These are phyloP conservation scores for Metschnikowia anglica DNA, from an alignment of 805 yeast genomes.

Conservation along the genomic window DNA sequence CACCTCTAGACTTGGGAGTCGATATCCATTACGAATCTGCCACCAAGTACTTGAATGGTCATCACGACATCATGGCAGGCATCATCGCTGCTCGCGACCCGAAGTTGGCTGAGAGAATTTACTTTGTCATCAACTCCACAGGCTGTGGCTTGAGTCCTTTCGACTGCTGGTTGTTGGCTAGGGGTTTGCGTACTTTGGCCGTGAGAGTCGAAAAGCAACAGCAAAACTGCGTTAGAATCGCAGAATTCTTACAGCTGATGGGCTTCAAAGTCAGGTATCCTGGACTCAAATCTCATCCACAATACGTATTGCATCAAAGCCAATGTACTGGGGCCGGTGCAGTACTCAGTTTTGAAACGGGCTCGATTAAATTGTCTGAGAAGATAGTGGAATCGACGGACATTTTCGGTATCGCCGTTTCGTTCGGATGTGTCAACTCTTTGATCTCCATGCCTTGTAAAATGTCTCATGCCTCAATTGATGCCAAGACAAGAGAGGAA, in stretches of 20 bases:
- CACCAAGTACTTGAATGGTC: conserved; percentile 90
- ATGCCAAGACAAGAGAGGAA: conserved; percentile 79
- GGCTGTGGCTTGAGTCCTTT: conserved; percentile 93
- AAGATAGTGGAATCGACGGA: conserved; percentile 72
- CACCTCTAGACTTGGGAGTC: conserved; percentile 82
- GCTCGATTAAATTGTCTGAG: conserved; percentile 62
- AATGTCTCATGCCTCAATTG: conserved; percentile 98
- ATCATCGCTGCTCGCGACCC: conserved; percentile 68
- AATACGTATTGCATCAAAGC: conserved; percentile 71
- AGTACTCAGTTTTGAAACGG: conserved; percentile 86
- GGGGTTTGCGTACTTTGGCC: conserved; percentile 88
- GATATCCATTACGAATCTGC: conserved; percentile 94
- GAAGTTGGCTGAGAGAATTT: conserved; percentile 65
- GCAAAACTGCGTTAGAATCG: conserved; percentile 70
- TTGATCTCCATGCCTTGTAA: conserved; percentile 90
- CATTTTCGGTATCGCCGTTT: conserved; percentile 84
- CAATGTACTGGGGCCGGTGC: conserved; percentile 87
- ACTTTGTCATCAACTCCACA: conserved; percentile 79
- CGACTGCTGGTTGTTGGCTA: conserved; percentile 83
- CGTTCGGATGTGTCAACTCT: conserved; percentile 93
- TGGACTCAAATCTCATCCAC: conserved; percentile 79
- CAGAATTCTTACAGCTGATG: conserved; percentile 62
- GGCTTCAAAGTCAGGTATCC: conserved; percentile 86
- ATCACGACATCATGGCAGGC: conserved; percentile 97
- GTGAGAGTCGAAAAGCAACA: conserved; percentile 88